Conservation (phyloP, 2,329 filamentous ascomycete species). For the Phialophora tarda region DNA sequence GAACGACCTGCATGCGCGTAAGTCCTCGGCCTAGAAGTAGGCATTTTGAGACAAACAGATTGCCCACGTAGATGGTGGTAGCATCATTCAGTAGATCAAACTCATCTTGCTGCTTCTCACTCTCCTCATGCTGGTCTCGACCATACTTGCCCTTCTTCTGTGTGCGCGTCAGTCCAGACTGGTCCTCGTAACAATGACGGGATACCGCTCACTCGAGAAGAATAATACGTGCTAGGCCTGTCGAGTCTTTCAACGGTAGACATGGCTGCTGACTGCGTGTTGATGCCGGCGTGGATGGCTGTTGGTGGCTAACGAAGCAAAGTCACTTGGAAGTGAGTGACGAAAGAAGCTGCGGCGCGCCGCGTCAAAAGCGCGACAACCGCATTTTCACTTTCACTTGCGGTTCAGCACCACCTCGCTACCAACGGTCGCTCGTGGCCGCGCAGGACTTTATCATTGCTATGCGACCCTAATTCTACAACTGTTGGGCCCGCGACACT, state of each 20-base stretch:
- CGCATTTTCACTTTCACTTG: constrained; percentile 9
- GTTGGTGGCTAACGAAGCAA: background rate
- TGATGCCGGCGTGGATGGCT: background rate
- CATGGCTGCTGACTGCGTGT: constrained; percentile 15
- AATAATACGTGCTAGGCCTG: constrained; percentile 92
- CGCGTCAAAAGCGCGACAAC: constrained; percentile 11
- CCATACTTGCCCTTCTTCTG: constrained; percentile 74
- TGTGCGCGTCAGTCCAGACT: constrained; percentile 40
- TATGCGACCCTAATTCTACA: background rate
- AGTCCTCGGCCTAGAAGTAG: constrained; percentile 18
- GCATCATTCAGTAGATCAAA: constrained; percentile 84
- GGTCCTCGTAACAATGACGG: background rate
- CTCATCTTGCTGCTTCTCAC: constrained; percentile 60
- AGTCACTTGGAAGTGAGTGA: constrained; percentile 10
- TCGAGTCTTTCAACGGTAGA: constrained; percentile 91
- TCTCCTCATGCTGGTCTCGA: constrained; percentile 61
- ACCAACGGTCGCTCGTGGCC: background rate
- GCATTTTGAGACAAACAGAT: constrained; percentile 67
- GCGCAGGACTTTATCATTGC: background rate
- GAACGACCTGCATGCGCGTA: constrained; percentile 69
- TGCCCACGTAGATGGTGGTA: constrained; percentile 96
- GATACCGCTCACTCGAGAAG: constrained; percentile 68
- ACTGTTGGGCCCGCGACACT: background rate
- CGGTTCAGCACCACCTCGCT: background rate
- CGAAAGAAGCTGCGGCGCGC: constrained; percentile 17